phyloP scores from a whole-genome alignment of 1,139 yeast species.

The Hemisphaericaspora lyxosophila region DNA sequence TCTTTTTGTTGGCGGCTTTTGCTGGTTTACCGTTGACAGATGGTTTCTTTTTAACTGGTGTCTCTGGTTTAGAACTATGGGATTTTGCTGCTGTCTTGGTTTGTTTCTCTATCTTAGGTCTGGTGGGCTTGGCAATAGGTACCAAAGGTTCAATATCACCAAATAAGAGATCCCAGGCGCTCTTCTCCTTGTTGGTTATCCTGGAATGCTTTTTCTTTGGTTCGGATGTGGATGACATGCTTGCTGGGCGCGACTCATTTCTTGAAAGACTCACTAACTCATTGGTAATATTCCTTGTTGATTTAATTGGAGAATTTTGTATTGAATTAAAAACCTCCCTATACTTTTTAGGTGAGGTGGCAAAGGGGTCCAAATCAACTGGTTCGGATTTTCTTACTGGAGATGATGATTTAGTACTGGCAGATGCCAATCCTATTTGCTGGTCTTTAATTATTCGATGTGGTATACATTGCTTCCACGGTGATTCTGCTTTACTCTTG shows the following conservation, averaged over 20 bases:
- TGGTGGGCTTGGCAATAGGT: not conserved
- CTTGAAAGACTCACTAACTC: not conserved
- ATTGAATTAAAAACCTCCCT: slow-evolving; percentile 15
- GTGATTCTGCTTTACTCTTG: not conserved
- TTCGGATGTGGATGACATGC: not conserved
- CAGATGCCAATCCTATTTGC: not conserved
- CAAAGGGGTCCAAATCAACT: slow-evolving; percentile 8
- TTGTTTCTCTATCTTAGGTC: too few species aligned
- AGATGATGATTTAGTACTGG: not conserved
- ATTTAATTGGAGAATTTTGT: slow-evolving; percentile 5
- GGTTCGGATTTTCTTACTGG: not conserved
- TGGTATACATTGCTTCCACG: not conserved
- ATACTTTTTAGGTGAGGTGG: slow-evolving; percentile 22
- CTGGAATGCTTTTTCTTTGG: not conserved
- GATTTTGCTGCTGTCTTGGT: not conserved
- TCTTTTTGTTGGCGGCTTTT: slow-evolving; percentile 12
- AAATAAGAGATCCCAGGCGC: not conserved
- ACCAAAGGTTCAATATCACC: not conserved
- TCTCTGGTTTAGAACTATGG: not conserved
- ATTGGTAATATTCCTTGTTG: not conserved
- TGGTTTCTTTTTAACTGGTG: not conserved
- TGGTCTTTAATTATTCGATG: not conserved
- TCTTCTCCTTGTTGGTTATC: not conserved
- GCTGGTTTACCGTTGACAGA: not conserved
- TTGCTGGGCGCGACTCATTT: too few species aligned